Evolutionary conservation across 225 moss, liverwort and hornwort genomes (phyloP).

Genomic region (Pleurozium schreberi): DNA sequence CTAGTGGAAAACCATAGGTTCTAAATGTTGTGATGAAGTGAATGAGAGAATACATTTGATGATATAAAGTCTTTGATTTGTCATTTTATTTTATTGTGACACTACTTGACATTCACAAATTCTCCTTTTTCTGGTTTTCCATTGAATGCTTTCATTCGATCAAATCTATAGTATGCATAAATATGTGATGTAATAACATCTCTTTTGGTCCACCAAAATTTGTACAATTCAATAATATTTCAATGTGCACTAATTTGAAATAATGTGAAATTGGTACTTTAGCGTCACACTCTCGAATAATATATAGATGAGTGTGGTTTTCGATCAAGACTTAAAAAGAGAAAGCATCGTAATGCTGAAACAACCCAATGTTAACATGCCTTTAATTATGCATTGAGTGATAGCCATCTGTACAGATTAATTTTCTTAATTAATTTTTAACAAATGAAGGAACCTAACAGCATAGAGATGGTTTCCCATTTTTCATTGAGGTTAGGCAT

Average conservation of each 20-base stretch:
- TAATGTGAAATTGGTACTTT: neutral
- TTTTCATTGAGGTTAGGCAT: too few species aligned
- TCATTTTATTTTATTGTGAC: too few species aligned
- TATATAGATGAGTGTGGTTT: neutral
- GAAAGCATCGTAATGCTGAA: neutral
- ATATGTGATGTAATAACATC: neutral
- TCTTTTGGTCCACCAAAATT: neutral
- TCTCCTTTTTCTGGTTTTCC: neutral
- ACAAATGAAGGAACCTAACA: neutral
- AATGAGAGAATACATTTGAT: too few species aligned
- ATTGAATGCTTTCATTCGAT: neutral
- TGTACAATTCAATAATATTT: neutral
- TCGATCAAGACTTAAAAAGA: neutral
- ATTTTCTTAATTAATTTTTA: neutral
- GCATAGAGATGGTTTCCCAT: too few species aligned
- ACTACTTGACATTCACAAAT: too few species aligned
- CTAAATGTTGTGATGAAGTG: too few species aligned
- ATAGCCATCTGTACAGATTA: neutral
- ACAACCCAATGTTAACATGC: neutral
- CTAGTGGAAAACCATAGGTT: too few species aligned
- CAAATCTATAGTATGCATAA: neutral
- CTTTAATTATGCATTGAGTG: neutral
- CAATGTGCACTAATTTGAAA: neutral
- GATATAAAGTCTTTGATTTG: too few species aligned
- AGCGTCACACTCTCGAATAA: neutral